These are phyloP conservation scores for Aspergillus brunneoviolaceus DNA, from an alignment of 2,329 filamentous ascomycete species.

Conservation along the genomic window DNA sequence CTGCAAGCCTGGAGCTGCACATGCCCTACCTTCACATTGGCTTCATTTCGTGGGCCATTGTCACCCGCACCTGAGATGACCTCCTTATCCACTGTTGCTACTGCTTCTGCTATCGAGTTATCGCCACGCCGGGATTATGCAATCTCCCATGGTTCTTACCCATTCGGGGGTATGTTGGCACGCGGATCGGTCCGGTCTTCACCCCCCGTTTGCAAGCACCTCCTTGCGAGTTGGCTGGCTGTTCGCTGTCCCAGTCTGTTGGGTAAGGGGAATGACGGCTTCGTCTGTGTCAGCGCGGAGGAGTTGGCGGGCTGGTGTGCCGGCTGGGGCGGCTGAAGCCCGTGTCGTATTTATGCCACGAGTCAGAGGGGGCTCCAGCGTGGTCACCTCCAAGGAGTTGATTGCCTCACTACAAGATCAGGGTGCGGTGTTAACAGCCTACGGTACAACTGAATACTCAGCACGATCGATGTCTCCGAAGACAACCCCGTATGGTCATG, in stretches of 20 bases:
- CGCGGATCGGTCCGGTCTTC: slow-evolving; percentile 18
- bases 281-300: slow-evolving; percentile 51
- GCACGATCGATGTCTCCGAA: background rate
- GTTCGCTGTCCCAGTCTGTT: slow-evolving; percentile 64
- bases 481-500: background rate
- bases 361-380: too few relatives aligned
- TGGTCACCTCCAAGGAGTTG: background rate
- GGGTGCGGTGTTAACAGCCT: background rate
- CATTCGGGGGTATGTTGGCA: slow-evolving; percentile 40
- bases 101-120: background rate
- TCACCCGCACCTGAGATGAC: background rate
- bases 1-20: slow-evolving; percentile 81
- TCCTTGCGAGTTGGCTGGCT: slow-evolving; percentile 77
- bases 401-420: background rate
- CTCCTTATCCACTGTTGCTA: background rate
- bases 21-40: slow-evolving; percentile 79
- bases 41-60: slow-evolving; percentile 57
- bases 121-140: slow-evolving; percentile 1
- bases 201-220: slow-evolving; percentile 72
- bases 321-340: slow-evolving; percentile 41
- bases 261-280: slow-evolving; percentile 55
- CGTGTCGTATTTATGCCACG: background rate
- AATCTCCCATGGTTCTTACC: slow-evolving; percentile 19
- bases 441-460: background rate
- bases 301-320: slow-evolving; percentile 72